Conservation (phyloP, 75 land plant species). For the Pinus albicaulis region DNA sequence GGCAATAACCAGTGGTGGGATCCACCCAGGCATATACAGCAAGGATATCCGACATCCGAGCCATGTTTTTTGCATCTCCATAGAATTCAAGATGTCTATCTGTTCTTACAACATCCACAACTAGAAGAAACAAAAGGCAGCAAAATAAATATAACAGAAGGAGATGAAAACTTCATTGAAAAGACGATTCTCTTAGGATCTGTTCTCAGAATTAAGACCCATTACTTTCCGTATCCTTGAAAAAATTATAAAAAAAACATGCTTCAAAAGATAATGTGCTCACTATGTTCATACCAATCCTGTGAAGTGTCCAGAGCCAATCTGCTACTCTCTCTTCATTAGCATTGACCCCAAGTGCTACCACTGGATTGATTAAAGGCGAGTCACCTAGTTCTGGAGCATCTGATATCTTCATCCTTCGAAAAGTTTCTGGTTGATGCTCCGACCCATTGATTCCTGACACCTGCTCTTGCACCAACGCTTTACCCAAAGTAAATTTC, state of each 20-base stretch:
- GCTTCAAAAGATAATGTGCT: constrained; percentile 1
- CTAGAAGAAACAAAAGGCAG: constrained; percentile 32
- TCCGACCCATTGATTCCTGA: constrained; percentile 8
- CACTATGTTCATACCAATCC: constrained; percentile 55
- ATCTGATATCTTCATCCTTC: constrained; percentile 44
- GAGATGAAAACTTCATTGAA: background rate
- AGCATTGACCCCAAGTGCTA: constrained; percentile 20
- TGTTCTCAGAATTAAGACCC: background rate
- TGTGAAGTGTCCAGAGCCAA: constrained; percentile 94
- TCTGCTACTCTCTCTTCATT: constrained; percentile 72
- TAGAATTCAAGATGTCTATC: constrained; percentile 89
- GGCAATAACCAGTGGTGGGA: constrained; percentile 90
- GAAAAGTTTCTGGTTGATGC: constrained; percentile 10
- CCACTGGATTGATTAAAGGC: constrained; percentile 14
- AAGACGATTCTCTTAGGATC: background rate
- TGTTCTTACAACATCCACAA: constrained; percentile 92
- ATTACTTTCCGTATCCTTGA: background rate
- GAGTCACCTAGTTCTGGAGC: constrained; percentile 16
- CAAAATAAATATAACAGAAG: background rate
- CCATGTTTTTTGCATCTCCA: constrained; percentile 76
- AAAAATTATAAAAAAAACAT: background rate
- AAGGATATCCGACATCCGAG: constrained; percentile 92
- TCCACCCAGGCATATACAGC: constrained; percentile 97
- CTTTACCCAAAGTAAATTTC: constrained; percentile 6
- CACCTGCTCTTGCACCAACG: constrained; percentile 14